phyloP scores from a whole-genome alignment of 345 rosid species.

The Alliaria petiolata region DNA sequence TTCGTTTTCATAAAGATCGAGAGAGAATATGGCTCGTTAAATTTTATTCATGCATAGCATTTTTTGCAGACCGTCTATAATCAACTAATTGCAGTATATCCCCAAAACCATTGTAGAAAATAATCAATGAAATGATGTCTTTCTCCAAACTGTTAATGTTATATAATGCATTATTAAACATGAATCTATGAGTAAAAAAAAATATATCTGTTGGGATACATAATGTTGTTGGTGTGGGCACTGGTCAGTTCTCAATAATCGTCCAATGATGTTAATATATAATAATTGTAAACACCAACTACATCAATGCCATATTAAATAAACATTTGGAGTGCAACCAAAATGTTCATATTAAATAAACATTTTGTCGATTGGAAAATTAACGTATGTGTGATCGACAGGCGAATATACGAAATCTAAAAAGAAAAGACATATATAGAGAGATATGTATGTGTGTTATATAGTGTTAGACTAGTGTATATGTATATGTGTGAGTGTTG shows the following conservation, averaged over 20 bases:
- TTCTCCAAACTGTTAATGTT: background rate
- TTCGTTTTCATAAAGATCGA: constrained; percentile 15
- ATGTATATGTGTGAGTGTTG: constrained; percentile 19
- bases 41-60: background rate
- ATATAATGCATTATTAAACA: background rate
- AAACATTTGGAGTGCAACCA: background rate
- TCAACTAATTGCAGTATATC: background rate
- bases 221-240: constrained; percentile 6
- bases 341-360: background rate
- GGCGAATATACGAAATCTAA: background rate
- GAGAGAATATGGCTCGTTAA: background rate
- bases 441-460: background rate
- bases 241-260: constrained; percentile 10
- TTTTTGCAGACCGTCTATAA: background rate
- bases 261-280: constrained; percentile 6
- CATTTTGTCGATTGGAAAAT: background rate
- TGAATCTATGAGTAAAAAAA: background rate
- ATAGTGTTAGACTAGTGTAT: background rate
- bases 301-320: background rate
- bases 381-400: background rate
- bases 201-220: background rate
- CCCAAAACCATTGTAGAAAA: background rate
- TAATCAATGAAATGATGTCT: background rate
- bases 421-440: no score
- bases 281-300: background rate